A percentile compares a stretch with the other conserved stretches of the same genome.
Conservation (phyloP, 768 basidiomycete species). For the Mrakia hoshinonis region DNA sequence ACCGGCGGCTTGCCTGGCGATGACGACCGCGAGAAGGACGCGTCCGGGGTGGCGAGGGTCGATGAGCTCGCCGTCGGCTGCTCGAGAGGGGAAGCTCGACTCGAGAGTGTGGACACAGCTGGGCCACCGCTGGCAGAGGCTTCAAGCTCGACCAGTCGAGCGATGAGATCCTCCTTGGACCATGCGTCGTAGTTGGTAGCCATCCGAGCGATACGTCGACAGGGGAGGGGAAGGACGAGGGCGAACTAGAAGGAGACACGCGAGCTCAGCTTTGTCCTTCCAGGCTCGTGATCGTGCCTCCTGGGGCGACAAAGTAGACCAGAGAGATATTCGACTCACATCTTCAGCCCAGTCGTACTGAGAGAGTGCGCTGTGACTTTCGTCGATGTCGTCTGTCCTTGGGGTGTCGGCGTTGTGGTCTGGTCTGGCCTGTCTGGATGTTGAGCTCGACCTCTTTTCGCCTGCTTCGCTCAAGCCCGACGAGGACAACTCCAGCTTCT, state of each 20-base stretch:
- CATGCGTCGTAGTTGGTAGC: slow-evolving; percentile 23
- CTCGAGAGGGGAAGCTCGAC: slow-evolving; percentile 18
- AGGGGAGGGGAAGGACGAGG: not conserved
- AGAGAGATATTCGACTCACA: too few species aligned
- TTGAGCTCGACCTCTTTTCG: too few species aligned
- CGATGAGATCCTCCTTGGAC: slow-evolving; percentile 55
- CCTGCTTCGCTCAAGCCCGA: too few species aligned
- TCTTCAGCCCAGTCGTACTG: too few species aligned
- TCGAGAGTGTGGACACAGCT: slow-evolving; percentile 10
- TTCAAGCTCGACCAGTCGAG: slow-evolving; percentile 55
- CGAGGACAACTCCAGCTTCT: too few species aligned
- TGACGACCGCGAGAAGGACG: not conserved
- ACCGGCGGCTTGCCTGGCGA: slow-evolving; percentile 18
- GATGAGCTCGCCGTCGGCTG: slow-evolving; percentile 28
- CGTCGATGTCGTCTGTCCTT: too few species aligned
- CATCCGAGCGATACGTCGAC: not conserved
- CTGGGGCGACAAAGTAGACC: not conserved
- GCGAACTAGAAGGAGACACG: not conserved
- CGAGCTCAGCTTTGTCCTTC: not conserved
- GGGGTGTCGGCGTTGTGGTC: too few species aligned
- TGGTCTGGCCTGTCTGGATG: too few species aligned
- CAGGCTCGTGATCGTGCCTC: not conserved
- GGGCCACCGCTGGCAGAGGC: slow-evolving; percentile 28
- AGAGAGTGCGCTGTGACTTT: too few species aligned
- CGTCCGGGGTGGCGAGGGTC: not conserved